Evolutionary conservation across 129 eudicot genomes (phyloP).

Genomic region (Erigeron canadensis): DNA sequence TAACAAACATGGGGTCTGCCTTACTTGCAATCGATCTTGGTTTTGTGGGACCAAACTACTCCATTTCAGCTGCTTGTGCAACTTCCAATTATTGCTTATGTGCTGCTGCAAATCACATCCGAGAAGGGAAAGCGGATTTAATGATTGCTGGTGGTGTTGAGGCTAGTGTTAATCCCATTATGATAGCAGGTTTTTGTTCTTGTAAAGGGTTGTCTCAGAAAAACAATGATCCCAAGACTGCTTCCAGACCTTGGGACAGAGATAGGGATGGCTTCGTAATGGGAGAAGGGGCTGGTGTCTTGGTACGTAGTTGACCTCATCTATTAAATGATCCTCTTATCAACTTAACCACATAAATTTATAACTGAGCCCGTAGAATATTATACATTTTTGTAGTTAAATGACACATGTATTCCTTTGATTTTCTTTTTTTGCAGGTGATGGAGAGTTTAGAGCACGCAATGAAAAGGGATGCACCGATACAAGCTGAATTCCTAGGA

Average conservation of each 20-base stretch:
- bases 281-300: neutral
- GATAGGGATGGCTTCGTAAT: neutral
- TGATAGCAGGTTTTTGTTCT: neutral
- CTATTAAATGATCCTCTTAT: too few species aligned
- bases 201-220: neutral
- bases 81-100: neutral
- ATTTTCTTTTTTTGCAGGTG: neutral
- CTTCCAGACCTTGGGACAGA: neutral
- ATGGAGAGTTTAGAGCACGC: conserved; percentile 8
- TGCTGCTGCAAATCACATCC: neutral
- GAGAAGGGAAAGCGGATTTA: neutral
- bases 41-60: neutral
- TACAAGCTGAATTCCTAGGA: neutral
- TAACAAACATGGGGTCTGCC: neutral
- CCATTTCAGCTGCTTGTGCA: neutral
- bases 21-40: neutral
- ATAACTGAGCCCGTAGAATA: neutral
- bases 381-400: neutral
- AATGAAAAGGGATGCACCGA: conserved; percentile 4
- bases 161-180: neutral
- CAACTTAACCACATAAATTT: too few species aligned
- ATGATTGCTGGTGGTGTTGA: neutral
- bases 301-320: neutral
- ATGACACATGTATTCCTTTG: too few species aligned
- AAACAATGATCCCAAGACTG: neutral